Evolutionary conservation across 2,329 filamentous ascomycete species (phyloP), one percentile per base, ranked within the genome.

Genomic region (Ceratocystis alfenasii): DNA sequence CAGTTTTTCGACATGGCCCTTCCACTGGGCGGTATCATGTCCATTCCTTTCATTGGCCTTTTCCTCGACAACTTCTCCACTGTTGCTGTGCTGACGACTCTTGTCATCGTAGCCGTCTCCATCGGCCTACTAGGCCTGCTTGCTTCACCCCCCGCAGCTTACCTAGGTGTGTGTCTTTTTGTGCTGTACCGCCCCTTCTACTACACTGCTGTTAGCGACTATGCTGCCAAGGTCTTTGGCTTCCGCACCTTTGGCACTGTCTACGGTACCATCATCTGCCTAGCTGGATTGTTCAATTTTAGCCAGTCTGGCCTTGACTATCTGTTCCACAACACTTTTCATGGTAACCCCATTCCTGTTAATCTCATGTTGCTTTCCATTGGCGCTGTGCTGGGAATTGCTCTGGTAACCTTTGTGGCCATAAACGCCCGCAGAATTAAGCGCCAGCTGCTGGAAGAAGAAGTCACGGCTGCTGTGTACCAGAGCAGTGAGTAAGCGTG

Each of bases 181-280:
- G 89, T 94, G 10, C 75, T 95, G 25, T 92, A 94, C 72, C 84
- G 91, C 0, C 91, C 92, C 0, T 85, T 96, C 36, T 96, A 95
- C 76, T 96, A 96, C 77, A 95, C 90, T 0, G 85, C 90, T 6
- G 89, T 96, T 67, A 93, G 87, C 67, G 91, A 96, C 76, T 95
- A 95, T 74, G 83, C 85, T 22, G 90, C 90, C 68, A 95, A 95
- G 76, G 90, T 96, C 45, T 96, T 96, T 73, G 91, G 91, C 17
- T 95, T 95, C 76, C 82, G 86, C 68, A 95, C 90, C 0, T 96
- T 96, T 70, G 92, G 91, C 59, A 95, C 89, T 66, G 90, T 96
- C n/a, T 96, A 96, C 75, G 91, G 91, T 10, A 81, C 92, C 22
- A 88, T 95, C 70, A 95, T 96, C 70, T 95, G 89, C 75, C 77